phyloP scores from a whole-genome alignment of 2,329 filamentous ascomycete species.

The Claviceps sp. region DNA sequence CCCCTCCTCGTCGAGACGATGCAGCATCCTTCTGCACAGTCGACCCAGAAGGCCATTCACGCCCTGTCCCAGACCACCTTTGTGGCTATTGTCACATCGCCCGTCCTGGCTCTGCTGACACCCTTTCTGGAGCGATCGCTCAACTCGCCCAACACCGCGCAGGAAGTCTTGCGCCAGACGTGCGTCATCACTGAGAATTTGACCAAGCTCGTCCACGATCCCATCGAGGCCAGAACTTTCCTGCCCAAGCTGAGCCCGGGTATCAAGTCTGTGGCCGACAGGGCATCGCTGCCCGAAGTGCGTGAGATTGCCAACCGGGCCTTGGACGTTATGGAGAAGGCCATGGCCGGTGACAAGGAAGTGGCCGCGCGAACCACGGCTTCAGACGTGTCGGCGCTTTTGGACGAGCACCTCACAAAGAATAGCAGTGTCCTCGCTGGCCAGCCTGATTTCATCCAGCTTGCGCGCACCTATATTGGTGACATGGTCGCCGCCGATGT shows the following conservation, averaged over 20 bases:
- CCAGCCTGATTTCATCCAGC: constrained; percentile 49
- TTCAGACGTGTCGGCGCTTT: constrained; percentile 60
- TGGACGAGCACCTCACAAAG: constrained; percentile 66
- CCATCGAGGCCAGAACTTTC: constrained; percentile 88
- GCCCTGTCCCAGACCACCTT: constrained; percentile 97
- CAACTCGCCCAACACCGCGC: constrained; percentile 78
- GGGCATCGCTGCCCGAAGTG: constrained; percentile 88
- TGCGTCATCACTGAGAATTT: constrained; percentile 96
- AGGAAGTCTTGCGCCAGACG: constrained; percentile 90
- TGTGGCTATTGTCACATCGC: constrained; percentile 88
- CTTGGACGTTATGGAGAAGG: constrained; percentile 77
- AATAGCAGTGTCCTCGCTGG: constrained; percentile 48
- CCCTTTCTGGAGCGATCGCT: constrained; percentile 88
- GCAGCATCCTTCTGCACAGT: constrained; percentile 81
- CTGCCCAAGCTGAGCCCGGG: constrained; percentile 88
- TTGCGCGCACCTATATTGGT: constrained; percentile 60
- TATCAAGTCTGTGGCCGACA: constrained; percentile 76
- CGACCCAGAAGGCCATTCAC: constrained; percentile 89
- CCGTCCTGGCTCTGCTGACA: constrained; percentile 85
- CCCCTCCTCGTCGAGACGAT: constrained; percentile 88
- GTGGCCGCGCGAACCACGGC: constrained; percentile 53
- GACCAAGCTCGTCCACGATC: constrained; percentile 93
- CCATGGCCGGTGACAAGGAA: constrained; percentile 63
- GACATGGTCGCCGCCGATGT: constrained; percentile 80
- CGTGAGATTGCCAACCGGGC: constrained; percentile 78